Evolutionary conservation across 768 basidiomycete genomes (phyloP).

Genomic region (Clavaria fumosa): DNA sequence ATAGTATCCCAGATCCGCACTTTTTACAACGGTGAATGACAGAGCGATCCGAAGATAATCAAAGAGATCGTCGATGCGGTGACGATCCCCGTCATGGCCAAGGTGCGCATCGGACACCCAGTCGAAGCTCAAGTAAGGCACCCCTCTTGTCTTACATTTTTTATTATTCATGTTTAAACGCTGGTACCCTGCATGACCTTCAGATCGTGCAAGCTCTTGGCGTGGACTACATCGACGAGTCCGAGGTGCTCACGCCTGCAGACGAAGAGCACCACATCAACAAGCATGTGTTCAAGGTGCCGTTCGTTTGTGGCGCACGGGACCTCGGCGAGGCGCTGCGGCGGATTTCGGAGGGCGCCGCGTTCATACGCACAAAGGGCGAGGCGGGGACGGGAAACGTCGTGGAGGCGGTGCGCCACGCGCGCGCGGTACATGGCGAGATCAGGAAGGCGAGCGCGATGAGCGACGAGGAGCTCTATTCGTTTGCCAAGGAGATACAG

Average conservation of each 20-base stretch:
- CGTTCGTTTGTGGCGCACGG: slow-evolving; percentile 92
- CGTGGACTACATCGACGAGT: slow-evolving; percentile 94
- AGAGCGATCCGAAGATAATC: slow-evolving; percentile 95
- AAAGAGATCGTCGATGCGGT: slow-evolving; percentile 91
- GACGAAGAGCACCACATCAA: slow-evolving; percentile 95
- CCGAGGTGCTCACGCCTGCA: slow-evolving; percentile 88
- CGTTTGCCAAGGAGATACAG: slow-evolving; percentile 80
- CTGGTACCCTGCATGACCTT: not conserved
- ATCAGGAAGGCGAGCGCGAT: slow-evolving; percentile 78
- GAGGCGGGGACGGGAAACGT: slow-evolving; percentile 84
- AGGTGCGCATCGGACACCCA: slow-evolving; percentile 93
- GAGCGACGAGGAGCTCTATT: slow-evolving; percentile 91
- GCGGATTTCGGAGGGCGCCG: slow-evolving; percentile 92
- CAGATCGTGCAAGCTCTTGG: slow-evolving; percentile 90
- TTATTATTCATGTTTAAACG: slow-evolving; percentile 1
- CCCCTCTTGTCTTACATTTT: slow-evolving; percentile 6
- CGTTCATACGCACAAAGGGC: slow-evolving; percentile 97
- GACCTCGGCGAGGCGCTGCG: slow-evolving; percentile 93
- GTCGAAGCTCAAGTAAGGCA: slow-evolving; percentile 88
- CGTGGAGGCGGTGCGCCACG: slow-evolving; percentile 88
- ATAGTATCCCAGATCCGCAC: too few relatives aligned
- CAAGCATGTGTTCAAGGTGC: slow-evolving; percentile 90
- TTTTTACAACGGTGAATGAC: slow-evolving; percentile 69
- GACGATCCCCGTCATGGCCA: slow-evolving; percentile 94
- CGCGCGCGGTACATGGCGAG: slow-evolving; percentile 66